Conservation (phyloP, 2,329 filamentous ascomycete species). For the Blastomyces parvus region DNA sequence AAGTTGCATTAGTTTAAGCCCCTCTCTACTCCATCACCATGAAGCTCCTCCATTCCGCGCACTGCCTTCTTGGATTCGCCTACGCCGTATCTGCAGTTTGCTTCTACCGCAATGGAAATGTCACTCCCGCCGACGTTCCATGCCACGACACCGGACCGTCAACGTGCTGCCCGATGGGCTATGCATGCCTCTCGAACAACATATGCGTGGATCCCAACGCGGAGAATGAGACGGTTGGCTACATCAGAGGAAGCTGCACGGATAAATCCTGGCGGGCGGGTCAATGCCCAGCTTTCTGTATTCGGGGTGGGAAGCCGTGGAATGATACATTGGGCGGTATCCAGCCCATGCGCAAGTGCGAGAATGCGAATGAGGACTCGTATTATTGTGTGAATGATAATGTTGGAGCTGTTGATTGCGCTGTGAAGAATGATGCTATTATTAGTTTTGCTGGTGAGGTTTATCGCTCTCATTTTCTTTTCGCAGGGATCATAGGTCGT, state of each 20-base stretch:
- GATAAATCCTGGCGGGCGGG: neutral
- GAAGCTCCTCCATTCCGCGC: neutral
- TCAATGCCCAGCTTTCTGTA: neutral
- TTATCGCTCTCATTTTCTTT: neutral
- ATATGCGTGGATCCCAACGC: neutral
- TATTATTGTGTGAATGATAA: neutral
- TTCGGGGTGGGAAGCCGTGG: neutral
- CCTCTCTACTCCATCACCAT: neutral
- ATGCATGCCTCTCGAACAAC: neutral
- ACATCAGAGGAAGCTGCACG: slow-evolving; percentile 1
- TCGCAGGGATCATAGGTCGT: too few species aligned
- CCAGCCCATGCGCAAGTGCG: slow-evolving; percentile 1
- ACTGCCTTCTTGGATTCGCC: neutral
- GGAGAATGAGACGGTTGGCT: neutral
- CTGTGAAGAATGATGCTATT: neutral
- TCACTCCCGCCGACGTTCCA: neutral
- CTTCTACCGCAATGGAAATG: slow-evolving; percentile 1
- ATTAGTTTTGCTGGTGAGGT: neutral
- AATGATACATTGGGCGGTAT: neutral
- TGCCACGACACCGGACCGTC: neutral
- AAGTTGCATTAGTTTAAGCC: neutral
- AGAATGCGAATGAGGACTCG: neutral
- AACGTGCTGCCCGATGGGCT: neutral
- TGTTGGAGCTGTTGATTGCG: neutral
- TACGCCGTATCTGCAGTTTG: neutral